These are phyloP conservation scores for Epichloe typhina DNA, from an alignment of 2,329 filamentous ascomycete species.

Conservation along the genomic window DNA sequence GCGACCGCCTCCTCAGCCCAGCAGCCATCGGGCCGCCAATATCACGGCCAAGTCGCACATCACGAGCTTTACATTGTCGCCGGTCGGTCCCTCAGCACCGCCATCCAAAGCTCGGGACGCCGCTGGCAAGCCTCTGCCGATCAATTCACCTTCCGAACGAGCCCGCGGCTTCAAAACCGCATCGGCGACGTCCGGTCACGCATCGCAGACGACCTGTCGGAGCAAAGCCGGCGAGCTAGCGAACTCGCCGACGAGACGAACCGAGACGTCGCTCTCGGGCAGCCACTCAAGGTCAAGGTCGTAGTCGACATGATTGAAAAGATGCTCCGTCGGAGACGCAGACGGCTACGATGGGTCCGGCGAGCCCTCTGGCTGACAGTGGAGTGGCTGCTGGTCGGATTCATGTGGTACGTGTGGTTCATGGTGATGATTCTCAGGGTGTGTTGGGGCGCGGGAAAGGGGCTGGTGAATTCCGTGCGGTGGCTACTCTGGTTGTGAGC, in stretches of 20 bases:
- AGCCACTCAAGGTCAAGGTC: constrained; percentile 68
- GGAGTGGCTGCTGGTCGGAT: constrained; percentile 76
- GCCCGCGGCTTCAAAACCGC: constrained; percentile 35
- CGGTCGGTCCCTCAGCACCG: constrained; percentile 35
- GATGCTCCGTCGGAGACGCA: constrained; percentile 55
- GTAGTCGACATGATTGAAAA: constrained; percentile 68
- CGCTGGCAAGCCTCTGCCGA: constrained; percentile 48
- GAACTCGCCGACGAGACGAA: constrained; percentile 72
- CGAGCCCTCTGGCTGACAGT: constrained; percentile 67
- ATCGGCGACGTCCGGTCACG: constrained; percentile 34
- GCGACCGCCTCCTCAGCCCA: constrained; percentile 5
- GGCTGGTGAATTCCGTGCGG: constrained; percentile 44
- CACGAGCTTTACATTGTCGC: constrained; percentile 37
- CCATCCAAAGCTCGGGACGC: constrained; percentile 33
- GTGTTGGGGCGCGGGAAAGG: constrained; percentile 48
- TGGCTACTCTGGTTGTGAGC: constrained; percentile 73
- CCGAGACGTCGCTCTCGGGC: constrained; percentile 60
- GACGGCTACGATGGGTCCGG: constrained; percentile 59
- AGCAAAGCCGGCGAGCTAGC: constrained; percentile 51
- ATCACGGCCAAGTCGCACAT: constrained; percentile 19
- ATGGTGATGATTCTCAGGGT: constrained; percentile 65
- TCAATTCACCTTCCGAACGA: constrained; percentile 42
- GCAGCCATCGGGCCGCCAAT: constrained; percentile 17
- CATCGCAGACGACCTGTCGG: constrained; percentile 39
- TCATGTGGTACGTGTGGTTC: constrained; percentile 94